Evolutionary conservation across 345 rosid species (phyloP), one percentile per base, ranked within the genome.

Genomic region (Arabidopsis arenosa): DNA sequence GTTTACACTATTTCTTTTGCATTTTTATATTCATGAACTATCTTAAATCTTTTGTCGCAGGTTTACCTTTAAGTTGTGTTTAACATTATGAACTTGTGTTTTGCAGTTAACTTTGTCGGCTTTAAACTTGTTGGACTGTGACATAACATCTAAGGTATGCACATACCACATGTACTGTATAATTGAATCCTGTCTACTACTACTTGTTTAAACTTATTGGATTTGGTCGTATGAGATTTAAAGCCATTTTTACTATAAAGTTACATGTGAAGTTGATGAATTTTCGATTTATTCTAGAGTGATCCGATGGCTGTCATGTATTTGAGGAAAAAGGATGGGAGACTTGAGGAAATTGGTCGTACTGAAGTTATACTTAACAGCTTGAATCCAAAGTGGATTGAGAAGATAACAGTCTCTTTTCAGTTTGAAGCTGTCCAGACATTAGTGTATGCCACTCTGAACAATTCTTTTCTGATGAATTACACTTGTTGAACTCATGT

Each of bases 351-450:
- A 84, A 81, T 93, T 79, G 97, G 96, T 49, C 92, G 90, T 12
- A 89, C 98, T 17, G 98, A 93, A 83, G 97, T 91, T 60, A 80
- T 91, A 54, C 63, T 86, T 47, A 93, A 93, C 70, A 76, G 40
- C 73, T 81, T 91, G 70, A 83, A 87, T 78, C 98, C 98, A 72
- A 67, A 80, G 43, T 93, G 98, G 97, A 89, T 93, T 75, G 66
- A 80, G 68, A 93, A 91, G 81, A 76, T 87, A 32, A 78, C 84
- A 8, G 67, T 91, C 75, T 74, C 89, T 70, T 88, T 86, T 83
- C 98, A 88, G 58, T 93, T 89, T 79, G 98, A 93, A 83, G 80
- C 83, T 7, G 83, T 91, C 48, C 98, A 93, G 76, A 79, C 83
- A 48, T 81, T 91, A 76, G 79, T 87, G 97, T 91, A 89, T 72